Evolutionary conservation across 75 land plant species (phyloP).

Genomic region (Pinus albicaulis): DNA sequence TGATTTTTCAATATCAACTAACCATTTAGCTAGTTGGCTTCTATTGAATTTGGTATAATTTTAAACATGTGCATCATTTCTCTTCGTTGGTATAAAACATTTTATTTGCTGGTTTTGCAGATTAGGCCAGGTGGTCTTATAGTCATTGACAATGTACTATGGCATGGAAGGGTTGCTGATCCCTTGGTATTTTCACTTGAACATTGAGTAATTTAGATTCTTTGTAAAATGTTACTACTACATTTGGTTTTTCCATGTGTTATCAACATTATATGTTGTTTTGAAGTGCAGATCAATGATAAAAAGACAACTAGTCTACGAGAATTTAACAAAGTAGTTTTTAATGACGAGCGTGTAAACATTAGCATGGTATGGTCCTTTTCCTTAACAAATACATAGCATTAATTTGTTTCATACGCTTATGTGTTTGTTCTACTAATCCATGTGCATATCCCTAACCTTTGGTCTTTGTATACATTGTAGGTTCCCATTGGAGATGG

Average conservation of each 20-base stretch:
- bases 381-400: background rate
- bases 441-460: background rate
- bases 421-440: conserved; percentile 5
- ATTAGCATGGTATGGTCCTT: conserved; percentile 60
- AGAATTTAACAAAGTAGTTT: conserved; percentile 58
- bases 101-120: conserved; percentile 30
- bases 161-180: conserved; percentile 90
- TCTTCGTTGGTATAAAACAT: background rate
- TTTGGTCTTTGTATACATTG: background rate
- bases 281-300: conserved; percentile 57
- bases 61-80: too few relatives aligned
- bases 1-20: too few relatives aligned
- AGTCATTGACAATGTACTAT: conserved; percentile 90
- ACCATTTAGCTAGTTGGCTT: too few relatives aligned
- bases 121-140: conserved; percentile 79
- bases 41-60: too few relatives aligned
- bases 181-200: conserved; percentile 31
- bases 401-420: background rate
- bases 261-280: background rate
- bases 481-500: conserved; percentile 96
- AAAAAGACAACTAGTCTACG: conserved; percentile 59
- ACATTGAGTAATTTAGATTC: background rate
- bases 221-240: background rate
- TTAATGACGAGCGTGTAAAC: conserved; percentile 58
- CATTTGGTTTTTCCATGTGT: background rate